Conservation (phyloP, 495 filamentous ascomycete species). For the Lasiosphaeria miniovina region DNA sequence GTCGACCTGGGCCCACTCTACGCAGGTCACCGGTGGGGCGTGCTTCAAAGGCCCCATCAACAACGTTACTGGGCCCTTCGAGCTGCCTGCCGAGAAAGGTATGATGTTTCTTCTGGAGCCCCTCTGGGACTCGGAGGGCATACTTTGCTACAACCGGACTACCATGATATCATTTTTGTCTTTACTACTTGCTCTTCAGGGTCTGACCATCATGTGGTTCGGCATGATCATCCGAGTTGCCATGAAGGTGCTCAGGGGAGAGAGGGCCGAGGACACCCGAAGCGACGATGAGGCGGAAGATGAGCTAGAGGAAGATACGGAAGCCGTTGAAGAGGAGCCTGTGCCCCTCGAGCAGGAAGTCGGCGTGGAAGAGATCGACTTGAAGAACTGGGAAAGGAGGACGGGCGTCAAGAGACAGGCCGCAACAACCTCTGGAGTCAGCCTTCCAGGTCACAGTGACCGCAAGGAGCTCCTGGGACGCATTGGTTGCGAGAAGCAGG, state of each 20-base stretch:
- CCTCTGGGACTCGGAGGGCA: slow-evolving; percentile 63
- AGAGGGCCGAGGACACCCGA: slow-evolving; percentile 78
- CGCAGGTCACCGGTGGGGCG: slow-evolving; percentile 58
- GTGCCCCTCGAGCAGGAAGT: slow-evolving; percentile 62
- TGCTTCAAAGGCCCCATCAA: slow-evolving; percentile 59
- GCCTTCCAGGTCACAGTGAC: slow-evolving; percentile 65
- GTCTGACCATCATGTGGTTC: slow-evolving; percentile 84
- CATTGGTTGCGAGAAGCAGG: slow-evolving; percentile 72
- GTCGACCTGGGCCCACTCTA: slow-evolving; percentile 72
- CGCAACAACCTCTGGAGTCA: slow-evolving; percentile 53
- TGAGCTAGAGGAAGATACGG: slow-evolving; percentile 55
- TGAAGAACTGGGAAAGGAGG: slow-evolving; percentile 52
- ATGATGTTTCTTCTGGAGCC: slow-evolving; percentile 64
- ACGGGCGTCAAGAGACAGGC: slow-evolving; percentile 42
- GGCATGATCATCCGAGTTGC: slow-evolving; percentile 81
- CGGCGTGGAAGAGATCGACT: slow-evolving; percentile 57
- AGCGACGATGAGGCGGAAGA: slow-evolving; percentile 78
- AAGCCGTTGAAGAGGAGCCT: slow-evolving; percentile 49
- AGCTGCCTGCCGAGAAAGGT: slow-evolving; percentile 54
- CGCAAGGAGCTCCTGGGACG: slow-evolving; percentile 68
- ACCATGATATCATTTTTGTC: slow-evolving; percentile 74
- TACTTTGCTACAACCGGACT: slow-evolving; percentile 70
- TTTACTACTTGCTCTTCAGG: slow-evolving; percentile 74
- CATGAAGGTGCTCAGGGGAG: slow-evolving; percentile 67
- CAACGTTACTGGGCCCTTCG: slow-evolving; percentile 52